Base-by-base conservation (phyloP, 768 basidiomycete genomes). In the Termitomyces titanicus region DNA sequence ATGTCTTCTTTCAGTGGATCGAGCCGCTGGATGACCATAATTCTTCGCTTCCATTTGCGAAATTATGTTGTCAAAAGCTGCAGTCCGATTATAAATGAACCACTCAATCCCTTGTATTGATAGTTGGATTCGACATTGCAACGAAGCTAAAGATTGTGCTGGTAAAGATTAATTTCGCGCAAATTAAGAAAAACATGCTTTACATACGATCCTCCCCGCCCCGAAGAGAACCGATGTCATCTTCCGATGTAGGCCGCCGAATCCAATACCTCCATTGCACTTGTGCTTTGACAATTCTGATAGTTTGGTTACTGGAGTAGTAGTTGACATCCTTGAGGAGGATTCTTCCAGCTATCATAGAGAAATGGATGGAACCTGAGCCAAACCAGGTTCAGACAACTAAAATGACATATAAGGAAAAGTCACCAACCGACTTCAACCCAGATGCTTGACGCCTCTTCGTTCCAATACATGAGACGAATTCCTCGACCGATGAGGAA, bases 201-300 rank as follows among this genome's bases (percentile, higher is more conserved):
- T 15, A 65, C 84, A 53, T 65, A 88, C 87, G 63, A 49, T 81
- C 80, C 58, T 84, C 84, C 50, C 74, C 77, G 15, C 75, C 79
- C 25, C 74, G 74, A 63, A 57, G 70, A 64, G 62, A 71, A 55
- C 74, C 74, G 24, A 90, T 71, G 61, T 91, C 89, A 46, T 87
- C 82, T 60, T 87, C 88, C n/a, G 83, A 79, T 9, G 88, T 82
- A 2, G 94, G 88, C 38, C 79, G 74, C 54, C 93, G 85, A 46
- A 92, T 79, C 96, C 96, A 98, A 68, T 96, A 98, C 59, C 92
- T 80, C 94, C 95, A 98, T 61, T 88, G 88, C 46, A 98, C 69
- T 65, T 92, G 85, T 1, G 86, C 90, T 70, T 92, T 91, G 45
- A 92, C 82, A 48, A 94, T 79, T 58, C 85, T 84, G 42, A 95